Evolutionary conservation across 75 land plant species (phyloP), one percentile per base, ranked within the genome.

Genomic region (Sequoiadendron giganteum): DNA sequence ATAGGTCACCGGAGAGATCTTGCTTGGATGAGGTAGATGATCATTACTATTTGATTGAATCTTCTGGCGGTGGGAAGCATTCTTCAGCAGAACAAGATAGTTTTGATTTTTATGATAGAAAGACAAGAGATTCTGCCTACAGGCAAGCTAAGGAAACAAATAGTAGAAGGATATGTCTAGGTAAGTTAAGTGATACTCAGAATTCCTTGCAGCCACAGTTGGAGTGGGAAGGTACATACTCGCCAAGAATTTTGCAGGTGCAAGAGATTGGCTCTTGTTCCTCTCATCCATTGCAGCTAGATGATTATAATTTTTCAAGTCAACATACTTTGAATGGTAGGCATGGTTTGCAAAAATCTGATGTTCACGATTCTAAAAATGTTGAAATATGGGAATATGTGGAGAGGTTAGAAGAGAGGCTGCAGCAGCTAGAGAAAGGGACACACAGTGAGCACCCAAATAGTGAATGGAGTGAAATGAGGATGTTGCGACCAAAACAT

Each of bases 111-210:
- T 47, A n/a, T 43, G 84, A 45, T 82, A 49, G 52, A 45, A 30
- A 82, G 84, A 43, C 28, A 3, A 45, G 32, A 47, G 52, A 82
- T n/a, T 25, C 32, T 28, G 52, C n/a, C 1, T 49, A 82, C 10
- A 10, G 84, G 9, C 52, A 82, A 43, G 84, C 84, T n/a, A 45
- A 82, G 84, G 84, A 82, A 82, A 42, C 52, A 82, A 47, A 82
- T 40, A 47, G 34, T 82, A n/a, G 30, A 43, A 47, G 32, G 52
- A 45, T 47, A 47, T 11, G 52, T 82, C 84, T 47, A 42, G 84
- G 47, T 47, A 82, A 82, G n/a, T 82, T n/a, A n/a, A 45, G 15
- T 82, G 84, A 82, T 82, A 25, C 84, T 47, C 49, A 3, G 52
- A 47, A 10, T 82, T n/a, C 84, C 28, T 82, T n/a, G 52, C 84